These are phyloP conservation scores for Solanum gracilifrons DNA, from an alignment of 257 asterid species.

Conservation along the genomic window DNA sequence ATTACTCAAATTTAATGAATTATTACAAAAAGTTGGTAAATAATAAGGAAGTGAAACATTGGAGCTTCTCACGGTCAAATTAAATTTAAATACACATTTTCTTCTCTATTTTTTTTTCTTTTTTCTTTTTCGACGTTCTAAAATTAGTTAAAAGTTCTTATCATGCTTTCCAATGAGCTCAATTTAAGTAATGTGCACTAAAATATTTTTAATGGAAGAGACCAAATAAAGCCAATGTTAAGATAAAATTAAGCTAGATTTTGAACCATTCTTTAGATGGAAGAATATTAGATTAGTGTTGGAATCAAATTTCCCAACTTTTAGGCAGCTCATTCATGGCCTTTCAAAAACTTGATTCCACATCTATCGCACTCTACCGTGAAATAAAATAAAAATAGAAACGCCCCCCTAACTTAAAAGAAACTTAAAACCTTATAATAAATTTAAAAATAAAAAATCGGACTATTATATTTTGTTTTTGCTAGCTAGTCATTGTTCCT, in stretches of 20 bases:
- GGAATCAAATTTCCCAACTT: neutral
- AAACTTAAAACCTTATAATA: neutral
- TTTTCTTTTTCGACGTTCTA: neutral
- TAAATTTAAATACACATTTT: neutral
- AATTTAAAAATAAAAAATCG: neutral
- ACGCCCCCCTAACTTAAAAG: neutral
- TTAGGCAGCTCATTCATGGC: neutral
- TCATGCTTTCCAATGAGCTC: neutral
- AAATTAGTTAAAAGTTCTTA: neutral
- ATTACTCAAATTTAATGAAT: neutral
- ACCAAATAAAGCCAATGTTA: neutral
- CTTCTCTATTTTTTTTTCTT: accelerated
- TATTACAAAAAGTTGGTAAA: too few relatives aligned
- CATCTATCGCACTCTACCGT: neutral
- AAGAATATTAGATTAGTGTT: neutral
- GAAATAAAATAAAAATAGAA: neutral
- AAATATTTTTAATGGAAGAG: neutral
- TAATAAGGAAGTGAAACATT: neutral
- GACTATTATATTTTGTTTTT: neutral
- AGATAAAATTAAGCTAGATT: neutral
- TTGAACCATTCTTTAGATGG: neutral
- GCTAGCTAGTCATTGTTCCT: neutral
- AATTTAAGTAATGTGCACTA: neutral
- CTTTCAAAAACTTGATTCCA: neutral
- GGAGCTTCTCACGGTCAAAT: neutral